Percentiles rank a stretch among this genome's conserved stretches.
Conservation (phyloP, 495 filamentous ascomycete species). For the Penicillium alfredii region DNA sequence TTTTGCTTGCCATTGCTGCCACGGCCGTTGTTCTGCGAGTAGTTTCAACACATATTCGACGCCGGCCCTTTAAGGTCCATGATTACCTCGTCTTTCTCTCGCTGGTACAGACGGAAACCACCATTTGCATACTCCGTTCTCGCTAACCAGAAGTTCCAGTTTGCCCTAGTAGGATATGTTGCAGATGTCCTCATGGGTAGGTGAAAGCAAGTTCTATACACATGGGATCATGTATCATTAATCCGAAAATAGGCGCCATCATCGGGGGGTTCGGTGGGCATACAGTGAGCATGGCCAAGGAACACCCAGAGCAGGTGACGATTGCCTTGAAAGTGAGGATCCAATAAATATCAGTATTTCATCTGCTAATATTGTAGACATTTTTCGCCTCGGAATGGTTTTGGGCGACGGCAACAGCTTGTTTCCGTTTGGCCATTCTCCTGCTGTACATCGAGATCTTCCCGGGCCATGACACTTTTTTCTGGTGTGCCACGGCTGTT, state of each 20-base stretch:
- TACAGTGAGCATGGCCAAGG: slow-evolving; percentile 1
- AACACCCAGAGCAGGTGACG: slow-evolving; percentile 1
- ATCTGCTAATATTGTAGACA: not conserved
- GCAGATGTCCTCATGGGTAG: slow-evolving; percentile 4
- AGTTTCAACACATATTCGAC: slow-evolving; percentile 1
- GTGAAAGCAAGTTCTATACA: not conserved
- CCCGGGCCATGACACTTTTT: slow-evolving; percentile 2
- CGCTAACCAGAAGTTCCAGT: not conserved
- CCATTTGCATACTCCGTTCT: not conserved
- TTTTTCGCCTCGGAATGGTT: slow-evolving; percentile 17
- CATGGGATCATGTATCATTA: no score
- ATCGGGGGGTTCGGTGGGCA: slow-evolving; percentile 8
- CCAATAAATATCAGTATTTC: not conserved
- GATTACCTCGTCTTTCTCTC: slow-evolving; percentile 8
- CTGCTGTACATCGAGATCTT: slow-evolving; percentile 10
- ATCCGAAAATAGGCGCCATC: no score
- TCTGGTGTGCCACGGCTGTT: slow-evolving; percentile 4
- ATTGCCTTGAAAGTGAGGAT: slow-evolving; percentile 10
- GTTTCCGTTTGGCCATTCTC: slow-evolving; percentile 11
- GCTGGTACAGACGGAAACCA: slow-evolving; percentile 5
- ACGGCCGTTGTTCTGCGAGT: slow-evolving; percentile 2
- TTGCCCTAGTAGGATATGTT: slow-evolving; percentile 3
- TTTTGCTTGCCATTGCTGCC: slow-evolving; percentile 4
- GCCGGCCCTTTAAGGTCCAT: slow-evolving; percentile 3
- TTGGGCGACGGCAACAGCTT: slow-evolving; percentile 7